Percentiles rank a stretch among this genome's conserved stretches.
Evolutionary conservation across 768 basidiomycete species (phyloP).

Genomic region (Pulveroboletus sp.): DNA sequence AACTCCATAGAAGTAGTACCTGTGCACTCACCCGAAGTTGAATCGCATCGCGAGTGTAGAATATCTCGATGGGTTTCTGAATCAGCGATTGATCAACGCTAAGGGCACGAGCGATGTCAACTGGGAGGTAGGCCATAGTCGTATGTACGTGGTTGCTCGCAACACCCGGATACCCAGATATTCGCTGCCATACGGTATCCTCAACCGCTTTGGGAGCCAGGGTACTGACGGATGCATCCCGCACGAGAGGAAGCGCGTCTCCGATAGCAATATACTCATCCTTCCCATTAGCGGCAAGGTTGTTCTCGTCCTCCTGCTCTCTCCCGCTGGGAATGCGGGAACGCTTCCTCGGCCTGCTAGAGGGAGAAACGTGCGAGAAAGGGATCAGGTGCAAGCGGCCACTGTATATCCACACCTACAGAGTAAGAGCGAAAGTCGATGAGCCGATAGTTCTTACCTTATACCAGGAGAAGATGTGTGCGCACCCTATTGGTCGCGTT

Average conservation of each 20-base stretch:
- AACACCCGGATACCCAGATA: constrained; percentile 71
- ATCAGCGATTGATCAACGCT: constrained; percentile 59
- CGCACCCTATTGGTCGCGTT: constrained; percentile 92
- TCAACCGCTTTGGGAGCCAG: constrained; percentile 59
- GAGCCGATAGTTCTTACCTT: constrained; percentile 31
- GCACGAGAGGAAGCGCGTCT: constrained; percentile 62
- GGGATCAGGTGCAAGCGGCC: constrained; percentile 85
- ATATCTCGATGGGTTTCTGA: constrained; percentile 85
- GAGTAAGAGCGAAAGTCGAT: constrained; percentile 30
- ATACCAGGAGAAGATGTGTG: constrained; percentile 24
- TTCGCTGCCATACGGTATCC: constrained; percentile 61
- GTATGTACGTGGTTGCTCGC: constrained; percentile 65
- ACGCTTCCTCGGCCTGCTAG: constrained; percentile 49
- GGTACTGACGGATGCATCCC: constrained; percentile 51
- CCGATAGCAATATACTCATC: constrained; percentile 50
- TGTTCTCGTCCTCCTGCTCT: constrained; percentile 52
- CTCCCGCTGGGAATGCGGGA: constrained; percentile 39
- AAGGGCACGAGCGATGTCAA: constrained; percentile 74
- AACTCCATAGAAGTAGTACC: neutral
- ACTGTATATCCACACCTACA: constrained; percentile 85
- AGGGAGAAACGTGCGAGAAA: constrained; percentile 65
- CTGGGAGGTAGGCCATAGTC: constrained; percentile 75
- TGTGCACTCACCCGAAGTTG: constrained; percentile 69
- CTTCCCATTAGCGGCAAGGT: constrained; percentile 35
- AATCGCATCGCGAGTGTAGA: constrained; percentile 91